A percentile compares a stretch with the other conserved stretches of the same genome.
Conservation (phyloP, 2,329 filamentous ascomycete genomes). For the Cladobotryum protrusum region DNA sequence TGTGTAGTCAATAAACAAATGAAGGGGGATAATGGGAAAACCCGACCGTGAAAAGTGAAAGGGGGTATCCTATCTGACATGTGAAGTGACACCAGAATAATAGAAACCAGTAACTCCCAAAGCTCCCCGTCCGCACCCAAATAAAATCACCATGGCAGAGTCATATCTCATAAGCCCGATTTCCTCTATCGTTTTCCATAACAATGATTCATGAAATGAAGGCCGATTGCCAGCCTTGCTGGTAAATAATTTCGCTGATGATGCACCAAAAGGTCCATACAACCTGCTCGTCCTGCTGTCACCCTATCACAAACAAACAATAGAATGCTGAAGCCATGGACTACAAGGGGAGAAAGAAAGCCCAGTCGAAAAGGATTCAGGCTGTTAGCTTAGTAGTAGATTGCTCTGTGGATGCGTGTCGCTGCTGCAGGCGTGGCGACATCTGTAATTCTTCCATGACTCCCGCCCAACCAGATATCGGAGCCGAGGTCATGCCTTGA, state of each 20-base stretch:
- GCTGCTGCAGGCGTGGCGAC: conserved; percentile 54
- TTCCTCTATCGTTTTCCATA: too few relatives aligned
- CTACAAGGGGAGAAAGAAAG: neutral
- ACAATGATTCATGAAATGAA: too few relatives aligned
- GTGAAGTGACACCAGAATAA: conserved; percentile 13
- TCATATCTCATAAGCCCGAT: too few relatives aligned
- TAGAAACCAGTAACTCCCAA: conserved; percentile 18
- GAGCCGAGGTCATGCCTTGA: conserved; percentile 43
- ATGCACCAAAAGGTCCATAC: too few relatives aligned
- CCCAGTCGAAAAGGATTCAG: conserved; percentile 1
- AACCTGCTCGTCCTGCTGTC: too few relatives aligned
- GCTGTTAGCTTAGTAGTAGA: conserved; percentile 38
- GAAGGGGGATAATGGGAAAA: neutral
- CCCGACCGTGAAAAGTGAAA: conserved; percentile 11
- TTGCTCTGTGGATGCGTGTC: conserved; percentile 57
- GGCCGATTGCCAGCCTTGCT: too few relatives aligned
- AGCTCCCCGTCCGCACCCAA: neutral
- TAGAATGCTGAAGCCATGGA: neutral
- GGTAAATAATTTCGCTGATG: too few relatives aligned
- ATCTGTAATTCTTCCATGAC: conserved; percentile 58
- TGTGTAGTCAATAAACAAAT: neutral
- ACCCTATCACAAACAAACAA: neutral
- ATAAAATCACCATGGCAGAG: too few relatives aligned
- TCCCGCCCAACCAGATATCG: conserved; percentile 54
- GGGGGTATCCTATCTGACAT: conserved; percentile 37